Evolutionary conservation across 345 rosid genomes (phyloP), one percentile per base, ranked within the genome.

Genomic region (Heritiera fomes): DNA sequence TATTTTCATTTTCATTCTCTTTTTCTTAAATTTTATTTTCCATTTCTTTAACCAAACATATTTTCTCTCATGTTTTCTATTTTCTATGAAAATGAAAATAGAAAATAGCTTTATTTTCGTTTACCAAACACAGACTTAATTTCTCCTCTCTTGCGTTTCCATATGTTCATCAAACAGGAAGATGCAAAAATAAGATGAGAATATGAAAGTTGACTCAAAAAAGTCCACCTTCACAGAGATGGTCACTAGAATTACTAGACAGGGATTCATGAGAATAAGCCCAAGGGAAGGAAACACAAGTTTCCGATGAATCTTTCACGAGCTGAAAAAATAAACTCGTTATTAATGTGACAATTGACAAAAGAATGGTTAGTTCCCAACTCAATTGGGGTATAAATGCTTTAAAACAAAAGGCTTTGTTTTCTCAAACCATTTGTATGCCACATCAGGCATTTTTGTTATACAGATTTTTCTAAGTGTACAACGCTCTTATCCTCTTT

Each of bases 321-420:
- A 60, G n/a, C 14, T 40, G 75, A 32, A 68, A 68, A 73, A 65
- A 64, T 53, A n/a, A 59, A 15, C 65, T 30, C 72, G 55, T 12
- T 67, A 59, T 58, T 40, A 8, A 47, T 65, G 63, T 75, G 60
- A 45, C 67, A 69, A 60, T 74, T 61, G 67, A 78, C 41, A 78
- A 82, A 59, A 55, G 76, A 73, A 55, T 70, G 80, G 79, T 75
- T 71, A 78, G 71, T 34, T 28, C 20, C 84, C 76, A 28, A 47
- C 18, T 12, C 23, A 34, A 50, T n/a, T 79, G 78, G 79, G 81
- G 56, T 41, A 69, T 55, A 75, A 69, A 40, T 73, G 65, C 55
- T 61, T 59, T 71, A n/a, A 30, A 67, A 58, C 13, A 53, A 8
- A 59, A 8, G 28, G 7, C n/a, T n/a, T 34, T 15, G 46, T 63